These are phyloP conservation scores for Lithospermum erythrorhizon DNA, from an alignment of 257 asterid species.

Conservation along the genomic window DNA sequence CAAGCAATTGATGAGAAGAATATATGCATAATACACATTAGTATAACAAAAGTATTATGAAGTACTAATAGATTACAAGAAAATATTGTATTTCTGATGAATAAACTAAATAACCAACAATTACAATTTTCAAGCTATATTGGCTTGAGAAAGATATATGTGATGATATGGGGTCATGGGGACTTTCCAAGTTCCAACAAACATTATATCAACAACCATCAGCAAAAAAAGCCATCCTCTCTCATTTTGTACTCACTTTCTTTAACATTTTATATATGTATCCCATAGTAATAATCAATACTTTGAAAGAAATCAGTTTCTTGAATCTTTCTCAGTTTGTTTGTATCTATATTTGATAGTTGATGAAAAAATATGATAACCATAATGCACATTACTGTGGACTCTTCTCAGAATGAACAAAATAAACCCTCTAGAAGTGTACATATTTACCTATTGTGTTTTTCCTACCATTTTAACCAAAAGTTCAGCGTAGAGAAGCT, in stretches of 20 bases:
- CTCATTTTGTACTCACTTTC: neutral
- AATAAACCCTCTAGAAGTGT: constrained; percentile 1
- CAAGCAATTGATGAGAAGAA: too few species aligned
- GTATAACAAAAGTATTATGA: too few species aligned
- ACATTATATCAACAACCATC: neutral
- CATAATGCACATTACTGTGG: constrained; percentile 22
- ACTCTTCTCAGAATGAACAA: constrained; percentile 8
- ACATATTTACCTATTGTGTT: constrained; percentile 13
- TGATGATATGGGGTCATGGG: neutral
- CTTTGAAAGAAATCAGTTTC: constrained; percentile 5
- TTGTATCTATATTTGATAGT: constrained; percentile 11
- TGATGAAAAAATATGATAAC: constrained; percentile 5
- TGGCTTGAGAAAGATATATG: neutral
- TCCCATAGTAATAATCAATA: neutral
- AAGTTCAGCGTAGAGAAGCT: constrained; percentile 45
- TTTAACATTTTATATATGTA: constrained; percentile 4
- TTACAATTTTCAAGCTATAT: constrained; percentile 12
- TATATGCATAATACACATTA: too few species aligned
- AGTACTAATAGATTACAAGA: neutral
- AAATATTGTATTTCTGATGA: constrained; percentile 12
- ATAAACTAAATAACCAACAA: constrained; percentile 11
- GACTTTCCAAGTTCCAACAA: neutral
- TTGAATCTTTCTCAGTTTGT: constrained; percentile 23
- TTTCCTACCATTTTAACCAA: constrained; percentile 26
- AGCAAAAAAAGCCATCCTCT: neutral